A percentile compares a stretch with the other conserved stretches of the same genome.
phyloP scores from a whole-genome alignment of 2,329 filamentous ascomycete species.

The Plectosphaerella plurivora region DNA sequence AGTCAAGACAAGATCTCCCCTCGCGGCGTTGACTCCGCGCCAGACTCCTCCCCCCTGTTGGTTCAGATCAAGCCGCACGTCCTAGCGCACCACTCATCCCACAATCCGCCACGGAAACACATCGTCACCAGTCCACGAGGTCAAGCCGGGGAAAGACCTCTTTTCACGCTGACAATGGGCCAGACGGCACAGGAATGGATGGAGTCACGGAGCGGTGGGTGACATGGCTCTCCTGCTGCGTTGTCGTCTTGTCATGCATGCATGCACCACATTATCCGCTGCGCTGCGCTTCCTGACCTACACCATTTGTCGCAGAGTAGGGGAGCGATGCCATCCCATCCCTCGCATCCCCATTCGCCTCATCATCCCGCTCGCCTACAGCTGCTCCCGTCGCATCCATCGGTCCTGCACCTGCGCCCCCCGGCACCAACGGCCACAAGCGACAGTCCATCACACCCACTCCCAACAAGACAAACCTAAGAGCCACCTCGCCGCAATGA shows the following conservation, averaged over 20 bases:
- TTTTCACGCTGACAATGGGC: background rate
- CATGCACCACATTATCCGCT: background rate
- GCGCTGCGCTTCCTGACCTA: no score
- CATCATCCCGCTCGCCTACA: background rate
- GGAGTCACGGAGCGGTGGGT: no score
- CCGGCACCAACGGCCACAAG: background rate
- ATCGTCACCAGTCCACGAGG: no score
- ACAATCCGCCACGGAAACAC: no score
- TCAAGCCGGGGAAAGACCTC: background rate
- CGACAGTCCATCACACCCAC: background rate
- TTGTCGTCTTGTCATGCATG: background rate
- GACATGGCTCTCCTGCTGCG: no score
- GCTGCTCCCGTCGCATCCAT: background rate
- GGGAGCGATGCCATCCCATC: background rate
- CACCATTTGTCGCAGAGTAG: background rate
- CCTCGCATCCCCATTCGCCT: background rate
- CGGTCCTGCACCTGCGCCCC: background rate
- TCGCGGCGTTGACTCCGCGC: no score
- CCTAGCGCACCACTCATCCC: no score
- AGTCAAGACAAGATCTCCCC: no score
- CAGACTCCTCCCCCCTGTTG: no score
- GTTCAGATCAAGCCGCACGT: no score
- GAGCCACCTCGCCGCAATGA: no score
- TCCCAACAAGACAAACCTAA: no score
- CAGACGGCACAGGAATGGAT: background rate